These are phyloP conservation scores for Fusarium fujikuroi DNA, from an alignment of 2,329 filamentous ascomycete species.

Conservation along the genomic window DNA sequence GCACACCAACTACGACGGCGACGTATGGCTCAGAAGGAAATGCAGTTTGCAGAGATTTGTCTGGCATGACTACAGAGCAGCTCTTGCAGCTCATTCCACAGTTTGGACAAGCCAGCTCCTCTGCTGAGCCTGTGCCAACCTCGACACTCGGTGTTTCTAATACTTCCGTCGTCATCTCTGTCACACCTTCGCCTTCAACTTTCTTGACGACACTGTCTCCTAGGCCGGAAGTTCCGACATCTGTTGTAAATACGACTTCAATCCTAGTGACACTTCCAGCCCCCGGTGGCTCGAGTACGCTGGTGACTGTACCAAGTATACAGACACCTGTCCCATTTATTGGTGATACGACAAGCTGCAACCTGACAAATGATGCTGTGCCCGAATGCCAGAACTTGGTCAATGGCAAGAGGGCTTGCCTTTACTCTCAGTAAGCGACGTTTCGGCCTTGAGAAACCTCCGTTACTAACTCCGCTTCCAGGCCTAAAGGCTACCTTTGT, in stretches of 20 bases:
- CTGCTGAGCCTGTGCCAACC: background rate
- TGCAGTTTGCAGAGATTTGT: background rate
- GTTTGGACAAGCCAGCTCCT: background rate
- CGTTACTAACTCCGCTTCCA: accelerated
- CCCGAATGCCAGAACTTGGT: background rate
- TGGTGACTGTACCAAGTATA: background rate
- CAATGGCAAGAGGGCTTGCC: background rate
- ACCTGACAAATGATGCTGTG: background rate
- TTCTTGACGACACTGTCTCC: background rate
- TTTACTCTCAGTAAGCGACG: background rate
- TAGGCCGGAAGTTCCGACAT: background rate
- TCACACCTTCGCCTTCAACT: background rate
- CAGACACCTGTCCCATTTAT: background rate
- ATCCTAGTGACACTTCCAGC: background rate
- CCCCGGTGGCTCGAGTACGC: background rate
- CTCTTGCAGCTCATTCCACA: background rate
- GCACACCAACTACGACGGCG: background rate
- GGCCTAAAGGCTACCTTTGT: accelerated
- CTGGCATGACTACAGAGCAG: background rate
- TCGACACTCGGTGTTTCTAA: background rate
- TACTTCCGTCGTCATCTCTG: background rate
- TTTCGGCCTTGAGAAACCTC: accelerated
- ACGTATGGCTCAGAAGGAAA: background rate
- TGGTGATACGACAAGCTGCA: background rate
- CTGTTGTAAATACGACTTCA: background rate